Evolutionary conservation across 768 basidiomycete genomes (phyloP).

Genomic region (Lentinula detonsa): DNA sequence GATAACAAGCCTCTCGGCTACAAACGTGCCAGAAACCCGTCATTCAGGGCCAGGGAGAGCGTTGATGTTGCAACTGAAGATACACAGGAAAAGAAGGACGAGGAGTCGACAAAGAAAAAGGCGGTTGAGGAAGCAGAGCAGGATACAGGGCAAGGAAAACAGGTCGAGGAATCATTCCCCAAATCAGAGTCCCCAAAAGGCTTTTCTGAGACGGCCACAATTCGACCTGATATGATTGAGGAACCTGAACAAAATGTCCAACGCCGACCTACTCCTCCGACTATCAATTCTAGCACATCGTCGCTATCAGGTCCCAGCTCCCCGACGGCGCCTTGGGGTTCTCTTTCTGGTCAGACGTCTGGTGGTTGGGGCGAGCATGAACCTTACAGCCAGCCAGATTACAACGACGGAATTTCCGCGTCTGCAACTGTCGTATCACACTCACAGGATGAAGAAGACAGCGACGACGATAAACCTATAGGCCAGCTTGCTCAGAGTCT

Average conservation of each 20-base stretch:
- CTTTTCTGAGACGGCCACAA: conserved; percentile 38
- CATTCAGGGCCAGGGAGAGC: conserved; percentile 35
- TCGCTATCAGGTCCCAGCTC: not conserved
- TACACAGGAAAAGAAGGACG: not conserved
- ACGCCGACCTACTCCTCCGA: conserved; percentile 9
- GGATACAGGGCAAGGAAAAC: conserved; percentile 5
- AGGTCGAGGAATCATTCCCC: not conserved
- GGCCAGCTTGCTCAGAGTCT: conserved; percentile 31
- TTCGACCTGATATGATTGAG: conserved; percentile 30
- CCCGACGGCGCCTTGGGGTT: conserved; percentile 11
- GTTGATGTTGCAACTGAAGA: conserved; percentile 11
- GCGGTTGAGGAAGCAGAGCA: conserved; percentile 5
- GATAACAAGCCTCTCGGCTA: conserved; percentile 22
- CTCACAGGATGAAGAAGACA: conserved; percentile 43
- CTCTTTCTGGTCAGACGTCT: conserved; percentile 6
- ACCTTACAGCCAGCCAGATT: conserved; percentile 23
- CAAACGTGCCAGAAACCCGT: conserved; percentile 5
- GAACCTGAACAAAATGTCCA: conserved; percentile 21
- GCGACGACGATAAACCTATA: conserved; percentile 66
- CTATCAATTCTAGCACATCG: not conserved
- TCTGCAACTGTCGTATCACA: conserved; percentile 12
- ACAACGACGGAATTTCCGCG: conserved; percentile 14
- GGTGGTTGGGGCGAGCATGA: conserved; percentile 47
- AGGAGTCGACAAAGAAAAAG: not conserved
- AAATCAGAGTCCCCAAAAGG: conserved; percentile 12